A percentile compares a stretch with the other conserved stretches of the same genome.
phyloP scores from a whole-genome alignment of 352 stramenopile genomes.

The Pythium aphanidermatum region DNA sequence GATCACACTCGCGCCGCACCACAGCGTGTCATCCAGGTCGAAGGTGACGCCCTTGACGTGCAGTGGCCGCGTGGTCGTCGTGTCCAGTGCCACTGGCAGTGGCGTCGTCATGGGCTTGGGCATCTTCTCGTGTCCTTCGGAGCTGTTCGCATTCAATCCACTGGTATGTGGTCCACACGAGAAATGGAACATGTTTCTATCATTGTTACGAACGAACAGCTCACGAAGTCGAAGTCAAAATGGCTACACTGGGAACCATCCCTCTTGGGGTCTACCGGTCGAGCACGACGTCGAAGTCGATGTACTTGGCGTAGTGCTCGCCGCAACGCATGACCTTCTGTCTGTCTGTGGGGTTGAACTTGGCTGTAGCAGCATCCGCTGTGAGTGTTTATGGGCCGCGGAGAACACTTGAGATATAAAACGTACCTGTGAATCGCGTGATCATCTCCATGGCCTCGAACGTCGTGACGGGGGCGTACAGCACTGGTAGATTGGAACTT shows the following conservation, averaged over 20 bases:
- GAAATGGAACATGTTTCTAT: no score
- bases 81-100: no score
- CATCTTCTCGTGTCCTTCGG: no score
- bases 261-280: conserved; percentile 35
- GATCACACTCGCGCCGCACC: conserved; percentile 52
- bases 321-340: conserved; percentile 75
- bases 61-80: no score
- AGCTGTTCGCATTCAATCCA: no score
- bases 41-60: conserved; percentile 56
- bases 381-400: no score
- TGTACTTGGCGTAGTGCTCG: conserved; percentile 78
- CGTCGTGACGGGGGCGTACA: conserved; percentile 75
- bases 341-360: conserved; percentile 84
- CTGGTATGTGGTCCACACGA: no score
- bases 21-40: conserved; percentile 77
- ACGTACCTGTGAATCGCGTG: conserved; percentile 65
- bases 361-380: conserved; percentile 41
- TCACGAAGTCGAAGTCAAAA: no score
- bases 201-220: no score
- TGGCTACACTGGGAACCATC: no score
- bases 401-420: no score
- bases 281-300: conserved; percentile 78
- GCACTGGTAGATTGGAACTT: conserved; percentile 47
- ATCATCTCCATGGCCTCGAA: conserved; percentile 82
- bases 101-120: no score